Conservation (phyloP, 2,329 filamentous ascomycete genomes). For the Nothophaeocryptopus gaeumannii region DNA sequence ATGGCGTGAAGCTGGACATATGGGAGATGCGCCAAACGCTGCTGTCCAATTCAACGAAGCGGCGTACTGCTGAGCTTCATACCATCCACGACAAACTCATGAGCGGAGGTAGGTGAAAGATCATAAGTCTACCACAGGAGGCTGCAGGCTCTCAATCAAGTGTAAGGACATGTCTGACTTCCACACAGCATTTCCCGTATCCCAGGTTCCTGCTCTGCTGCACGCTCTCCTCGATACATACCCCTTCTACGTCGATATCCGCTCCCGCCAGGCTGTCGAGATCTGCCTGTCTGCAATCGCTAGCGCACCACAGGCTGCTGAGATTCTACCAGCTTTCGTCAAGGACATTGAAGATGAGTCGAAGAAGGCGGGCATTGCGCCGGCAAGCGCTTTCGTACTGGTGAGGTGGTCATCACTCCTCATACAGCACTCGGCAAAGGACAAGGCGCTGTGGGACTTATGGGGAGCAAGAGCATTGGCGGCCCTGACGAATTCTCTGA, state of each 20-base stretch:
- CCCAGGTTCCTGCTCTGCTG: constrained; percentile 43
- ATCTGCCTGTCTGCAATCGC: constrained; percentile 71
- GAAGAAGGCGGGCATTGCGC: constrained; percentile 72
- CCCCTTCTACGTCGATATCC: constrained; percentile 78
- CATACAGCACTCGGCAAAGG: constrained; percentile 66
- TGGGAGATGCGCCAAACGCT: constrained; percentile 37
- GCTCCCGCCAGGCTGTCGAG: constrained; percentile 79
- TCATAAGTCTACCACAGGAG: background rate
- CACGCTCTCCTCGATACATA: constrained; percentile 82
- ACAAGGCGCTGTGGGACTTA: constrained; percentile 59
- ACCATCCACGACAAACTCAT: constrained; percentile 44
- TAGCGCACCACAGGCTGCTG: constrained; percentile 55
- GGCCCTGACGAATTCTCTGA: constrained; percentile 69
- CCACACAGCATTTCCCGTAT: constrained; percentile 16
- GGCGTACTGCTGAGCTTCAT: constrained; percentile 45
- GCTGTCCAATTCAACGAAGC: constrained; percentile 49
- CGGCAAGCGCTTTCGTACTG: constrained; percentile 79
- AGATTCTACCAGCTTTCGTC: constrained; percentile 62
- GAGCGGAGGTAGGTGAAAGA: constrained; percentile 40
- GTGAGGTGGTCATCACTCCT: constrained; percentile 85
- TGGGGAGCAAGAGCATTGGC: constrained; percentile 65
- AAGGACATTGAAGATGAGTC: constrained; percentile 68
- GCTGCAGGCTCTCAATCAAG: too few relatives aligned
- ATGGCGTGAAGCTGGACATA: constrained; percentile 20
- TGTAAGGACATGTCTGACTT: constrained; percentile 16